These are phyloP conservation scores for Zygoascus meyerae DNA, from an alignment of 1,139 yeast genomes.

Conservation along the genomic window DNA sequence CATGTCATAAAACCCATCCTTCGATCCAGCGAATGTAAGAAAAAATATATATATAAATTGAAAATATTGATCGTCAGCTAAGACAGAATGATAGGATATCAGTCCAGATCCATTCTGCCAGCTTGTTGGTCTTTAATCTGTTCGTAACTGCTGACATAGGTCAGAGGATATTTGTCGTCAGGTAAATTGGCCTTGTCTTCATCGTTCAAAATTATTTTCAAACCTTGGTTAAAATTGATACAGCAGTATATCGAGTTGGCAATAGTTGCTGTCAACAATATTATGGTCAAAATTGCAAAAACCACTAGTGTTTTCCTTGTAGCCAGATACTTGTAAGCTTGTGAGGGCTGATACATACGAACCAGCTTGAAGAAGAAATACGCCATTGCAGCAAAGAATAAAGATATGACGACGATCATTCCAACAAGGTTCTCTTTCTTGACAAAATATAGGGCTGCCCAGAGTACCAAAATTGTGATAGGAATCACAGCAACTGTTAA, in stretches of 20 bases:
- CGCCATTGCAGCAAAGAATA: constrained; percentile 43
- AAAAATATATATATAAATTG: too few species aligned
- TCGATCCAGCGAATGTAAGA: too few species aligned
- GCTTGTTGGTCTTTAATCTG: constrained; percentile 1
- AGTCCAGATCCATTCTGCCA: constrained; percentile 8
- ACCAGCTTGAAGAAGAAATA: constrained; percentile 48
- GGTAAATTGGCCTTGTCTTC: constrained; percentile 6
- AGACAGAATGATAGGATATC: not conserved
- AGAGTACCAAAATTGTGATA: constrained; percentile 39
- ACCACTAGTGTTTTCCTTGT: constrained; percentile 46
- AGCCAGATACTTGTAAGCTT: constrained; percentile 42
- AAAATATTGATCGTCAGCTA: too few species aligned
- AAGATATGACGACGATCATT: constrained; percentile 32
- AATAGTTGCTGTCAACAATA: constrained; percentile 39
- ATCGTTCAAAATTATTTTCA: constrained; percentile 26
- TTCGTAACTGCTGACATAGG: constrained; percentile 6
- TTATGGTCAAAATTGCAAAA: constrained; percentile 45
- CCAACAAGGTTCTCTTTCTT: constrained; percentile 37
- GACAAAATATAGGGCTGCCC: constrained; percentile 39
- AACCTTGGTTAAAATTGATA: constrained; percentile 40
- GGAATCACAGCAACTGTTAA: constrained; percentile 49
- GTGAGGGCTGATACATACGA: constrained; percentile 43
- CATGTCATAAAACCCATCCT: too few species aligned
- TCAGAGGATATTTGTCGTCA: constrained; percentile 11
- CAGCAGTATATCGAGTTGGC: constrained; percentile 37